Evolutionary conservation across 106 monocot species (phyloP), one percentile per base, ranked within the genome.

Genomic region (Allium fistulosum): DNA sequence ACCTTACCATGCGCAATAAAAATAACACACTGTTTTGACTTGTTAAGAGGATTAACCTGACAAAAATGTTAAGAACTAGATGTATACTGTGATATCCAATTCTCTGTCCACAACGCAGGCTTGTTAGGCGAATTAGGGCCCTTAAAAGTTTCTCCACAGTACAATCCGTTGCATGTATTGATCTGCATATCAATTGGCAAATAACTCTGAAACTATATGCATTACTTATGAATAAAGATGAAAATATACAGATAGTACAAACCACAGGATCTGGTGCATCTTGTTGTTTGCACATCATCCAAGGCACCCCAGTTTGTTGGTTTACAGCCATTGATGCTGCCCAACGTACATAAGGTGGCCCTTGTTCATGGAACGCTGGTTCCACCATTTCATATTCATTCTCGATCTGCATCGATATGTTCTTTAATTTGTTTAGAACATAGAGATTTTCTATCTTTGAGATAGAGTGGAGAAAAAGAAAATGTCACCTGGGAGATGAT

Each of bases 241-340:
- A 8, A 55, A 55, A 15, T 11, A 12, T 55, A 55, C 3, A 55
- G 15, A 55, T 12, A 26, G 11, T 9, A 72, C 77, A 57, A 11
- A 97, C 96, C 80, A 97, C 89, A 61, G 86, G 86, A 62, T 82
- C 89, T 1, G 97, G 97, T 17, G 97, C 97, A 78, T 99, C 97
- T 53, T 79, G 56, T 65, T 99, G 97, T 63, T 99, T 89, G 85
- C 97, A 99, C 97, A 99, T 99, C 82, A 79, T 81, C 96, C 96
- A 92, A 16, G 97, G 92, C 13, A 99, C 97, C 49, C 97, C 92
- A 12, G 87, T 99, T 22, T 83, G 57, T 26, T 87, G 84, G 12
- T 70, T 69, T 17, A 99, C 82, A 15, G 89, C 92, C 92, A 92
- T 99, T 1, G 70, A 72, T 26, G 87, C 92, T 27, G 92, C 97